Conservation (phyloP, 306 rosid genomes). For the Sicyos edulis region DNA sequence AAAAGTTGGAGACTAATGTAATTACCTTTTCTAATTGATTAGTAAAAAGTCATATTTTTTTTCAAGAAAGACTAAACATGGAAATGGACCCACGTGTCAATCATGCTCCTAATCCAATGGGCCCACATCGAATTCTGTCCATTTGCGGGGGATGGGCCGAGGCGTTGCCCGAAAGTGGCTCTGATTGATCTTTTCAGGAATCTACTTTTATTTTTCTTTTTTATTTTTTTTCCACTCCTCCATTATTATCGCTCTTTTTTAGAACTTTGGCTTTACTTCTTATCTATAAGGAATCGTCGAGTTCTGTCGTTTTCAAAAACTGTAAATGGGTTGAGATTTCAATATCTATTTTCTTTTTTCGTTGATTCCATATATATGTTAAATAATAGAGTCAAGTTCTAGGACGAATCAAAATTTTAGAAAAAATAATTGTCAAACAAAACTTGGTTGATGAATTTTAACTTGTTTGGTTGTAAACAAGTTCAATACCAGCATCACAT, state of each 20-base stretch:
- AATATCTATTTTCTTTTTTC: too few relatives aligned
- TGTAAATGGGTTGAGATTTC: too few relatives aligned
- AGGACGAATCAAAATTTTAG: too few relatives aligned
- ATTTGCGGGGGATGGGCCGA: background rate
- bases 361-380: too few relatives aligned
- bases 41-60: too few relatives aligned
- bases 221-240: background rate
- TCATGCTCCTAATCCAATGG: background rate
- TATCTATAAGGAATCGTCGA: background rate
- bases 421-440: too few relatives aligned
- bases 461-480: background rate
- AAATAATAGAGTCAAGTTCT: too few relatives aligned
- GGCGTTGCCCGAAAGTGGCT: conserved; percentile 1
- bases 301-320: background rate
- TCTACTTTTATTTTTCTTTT: background rate
- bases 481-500: too few relatives aligned
- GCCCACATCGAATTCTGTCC: conserved; percentile 3
- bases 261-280: background rate
- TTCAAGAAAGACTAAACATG: background rate
- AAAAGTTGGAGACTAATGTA: too few relatives aligned
- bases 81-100: conserved; percentile 2
- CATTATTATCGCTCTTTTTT: background rate
- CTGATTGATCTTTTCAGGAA: background rate
- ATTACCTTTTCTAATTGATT: too few relatives aligned
- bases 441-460: background rate